Conservation (phyloP, 768 basidiomycete genomes). For the Agaricus bisporus region DNA sequence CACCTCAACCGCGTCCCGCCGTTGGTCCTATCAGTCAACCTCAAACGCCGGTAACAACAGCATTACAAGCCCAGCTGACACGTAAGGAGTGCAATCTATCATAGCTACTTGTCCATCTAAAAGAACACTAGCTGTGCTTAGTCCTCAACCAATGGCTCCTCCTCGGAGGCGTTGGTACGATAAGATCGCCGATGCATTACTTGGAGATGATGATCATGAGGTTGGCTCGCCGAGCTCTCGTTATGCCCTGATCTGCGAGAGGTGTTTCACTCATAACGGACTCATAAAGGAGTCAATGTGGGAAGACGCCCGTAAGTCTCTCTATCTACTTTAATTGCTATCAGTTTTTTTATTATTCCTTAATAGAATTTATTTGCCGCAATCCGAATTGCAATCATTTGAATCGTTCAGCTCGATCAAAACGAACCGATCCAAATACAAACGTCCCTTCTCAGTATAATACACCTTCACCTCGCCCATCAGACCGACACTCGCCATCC, state of each 20-base stretch:
- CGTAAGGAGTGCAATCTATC: constrained; percentile 12
- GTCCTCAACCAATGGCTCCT: constrained; percentile 31
- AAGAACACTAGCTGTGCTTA: constrained; percentile 17
- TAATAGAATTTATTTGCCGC: constrained; percentile 4
- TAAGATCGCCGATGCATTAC: constrained; percentile 78
- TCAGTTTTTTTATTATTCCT: neutral
- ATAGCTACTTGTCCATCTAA: constrained; percentile 5
- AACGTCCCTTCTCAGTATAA: constrained; percentile 12
- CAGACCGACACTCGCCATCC: neutral
- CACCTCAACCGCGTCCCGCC: constrained; percentile 22
- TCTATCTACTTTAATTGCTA: neutral
- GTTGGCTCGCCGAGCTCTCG: constrained; percentile 39
- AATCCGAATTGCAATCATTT: constrained; percentile 73
- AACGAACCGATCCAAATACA: constrained; percentile 18
- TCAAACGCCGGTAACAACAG: constrained; percentile 18
- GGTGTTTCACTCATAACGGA: constrained; percentile 86
- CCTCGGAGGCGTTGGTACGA: constrained; percentile 81
- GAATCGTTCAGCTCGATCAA: constrained; percentile 48
- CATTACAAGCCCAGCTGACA: constrained; percentile 22
- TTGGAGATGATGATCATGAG: constrained; percentile 67
- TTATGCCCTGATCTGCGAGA: constrained; percentile 86
- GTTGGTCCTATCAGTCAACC: constrained; percentile 15
- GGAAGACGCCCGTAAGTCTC: constrained; percentile 72
- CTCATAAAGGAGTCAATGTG: constrained; percentile 78
- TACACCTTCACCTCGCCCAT: neutral